A percentile compares a stretch with the other conserved stretches of the same genome.
Evolutionary conservation across 2,329 filamentous ascomycete genomes (phyloP).

Genomic region (Ceratocystis smalleyi): DNA sequence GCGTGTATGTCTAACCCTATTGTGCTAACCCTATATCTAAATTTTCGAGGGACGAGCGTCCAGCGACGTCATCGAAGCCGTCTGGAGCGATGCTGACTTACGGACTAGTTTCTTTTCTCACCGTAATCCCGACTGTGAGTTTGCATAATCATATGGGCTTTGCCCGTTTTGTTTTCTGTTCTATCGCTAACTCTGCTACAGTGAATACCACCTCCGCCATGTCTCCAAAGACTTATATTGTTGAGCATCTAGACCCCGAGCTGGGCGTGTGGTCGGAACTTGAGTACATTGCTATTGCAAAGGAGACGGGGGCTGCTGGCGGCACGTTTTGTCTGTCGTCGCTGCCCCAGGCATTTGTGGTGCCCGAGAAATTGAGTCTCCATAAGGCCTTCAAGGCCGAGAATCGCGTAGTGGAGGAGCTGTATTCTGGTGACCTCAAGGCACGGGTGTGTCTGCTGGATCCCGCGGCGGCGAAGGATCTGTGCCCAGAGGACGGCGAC

Average conservation of each 20-base stretch:
- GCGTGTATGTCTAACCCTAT: background rate
- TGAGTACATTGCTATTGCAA: conserved; percentile 78
- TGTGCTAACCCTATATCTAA: background rate
- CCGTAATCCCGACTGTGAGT: no score
- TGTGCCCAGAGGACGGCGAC: conserved; percentile 68
- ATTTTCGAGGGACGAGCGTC: background rate
- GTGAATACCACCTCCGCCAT: background rate
- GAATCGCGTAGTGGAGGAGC: conserved; percentile 61
- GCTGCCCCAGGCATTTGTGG: conserved; percentile 51
- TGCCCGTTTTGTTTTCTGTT: no score
- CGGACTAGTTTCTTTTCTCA: no score
- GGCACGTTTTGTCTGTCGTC: conserved; percentile 70
- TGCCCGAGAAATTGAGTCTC: conserved; percentile 41
- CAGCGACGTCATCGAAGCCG: conserved; percentile 2
- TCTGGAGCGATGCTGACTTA: background rate
- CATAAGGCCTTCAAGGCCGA: conserved; percentile 55
- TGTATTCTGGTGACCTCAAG: conserved; percentile 54
- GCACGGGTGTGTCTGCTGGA: conserved; percentile 76
- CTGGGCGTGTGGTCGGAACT: conserved; percentile 86
- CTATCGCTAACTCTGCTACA: background rate
- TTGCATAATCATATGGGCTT: no score
- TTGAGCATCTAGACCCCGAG: conserved; percentile 92
- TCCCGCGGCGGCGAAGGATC: conserved; percentile 64
- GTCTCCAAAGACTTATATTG: conserved; percentile 54
- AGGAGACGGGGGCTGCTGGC: conserved; percentile 54